Evolutionary conservation across 1,139 yeast species (phyloP), one percentile per base, ranked within the genome.

Genomic region (Schizosaccharomyces versatilis): DNA sequence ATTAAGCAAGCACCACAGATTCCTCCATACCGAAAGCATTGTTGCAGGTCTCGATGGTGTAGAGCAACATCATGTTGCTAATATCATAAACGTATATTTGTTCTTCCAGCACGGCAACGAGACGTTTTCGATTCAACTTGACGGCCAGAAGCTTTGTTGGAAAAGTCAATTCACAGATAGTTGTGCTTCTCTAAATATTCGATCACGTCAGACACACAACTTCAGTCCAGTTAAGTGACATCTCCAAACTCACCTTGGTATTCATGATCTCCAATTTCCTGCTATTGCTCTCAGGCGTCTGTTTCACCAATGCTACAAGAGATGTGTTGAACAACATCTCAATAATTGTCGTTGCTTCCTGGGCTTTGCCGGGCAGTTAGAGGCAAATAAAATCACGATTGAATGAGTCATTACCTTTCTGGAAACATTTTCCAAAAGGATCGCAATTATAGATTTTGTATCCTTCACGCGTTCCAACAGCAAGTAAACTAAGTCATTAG

Each of bases 261-360:
- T 93, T 90, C 59, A 86, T 73, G 57, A 86, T 80, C 65, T 79
- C 79, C 57, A 90, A 72, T 61, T 86, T 77, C 57, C 96, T 73
- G 12, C 95, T 94, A 7, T 94, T 81, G 62, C 81, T 73, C 9
- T 76, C 68, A 3, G 32, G 32, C 1, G 86, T 80, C 62, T 80
- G 86, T 62, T 85, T 95, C 2, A 88, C 94, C 9, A 85, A 73
- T 1, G 94, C 96, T 36, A 90, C 74, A 51, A 90, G 72, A 1
- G 95, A 84, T 0, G 98, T 85, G 57, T 85, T 77, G 63, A 85
- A 90, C 47, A 90, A 74, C 97, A 90, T 88, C 66, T 88, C 96
- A 40, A 86, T 82, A 15, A 84, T 74, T 2, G 81, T 81, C 17
- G 79, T 74, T 1, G 84, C 79, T 53, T 80, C 82, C 47, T 72